Conservation (phyloP, 2,329 filamentous ascomycete species). For the Sporothrix curviconia region DNA sequence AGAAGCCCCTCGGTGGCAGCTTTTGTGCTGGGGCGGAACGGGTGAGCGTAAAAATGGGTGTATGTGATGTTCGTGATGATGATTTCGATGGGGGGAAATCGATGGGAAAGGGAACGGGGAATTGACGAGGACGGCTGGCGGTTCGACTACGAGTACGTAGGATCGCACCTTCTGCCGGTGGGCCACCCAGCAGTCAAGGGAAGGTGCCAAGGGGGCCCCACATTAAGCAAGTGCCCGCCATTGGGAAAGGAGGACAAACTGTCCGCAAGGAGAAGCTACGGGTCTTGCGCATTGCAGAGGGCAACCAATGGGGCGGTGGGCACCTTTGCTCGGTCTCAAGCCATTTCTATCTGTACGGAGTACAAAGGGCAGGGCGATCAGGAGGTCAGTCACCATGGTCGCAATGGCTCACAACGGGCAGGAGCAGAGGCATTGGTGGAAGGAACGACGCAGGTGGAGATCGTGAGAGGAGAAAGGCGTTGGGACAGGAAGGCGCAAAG, state of each 20-base stretch:
- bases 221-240: neutral
- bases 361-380: no score
- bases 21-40: neutral
- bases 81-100: conserved; percentile 3
- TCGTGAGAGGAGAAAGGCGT: neutral
- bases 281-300: conserved; percentile 6
- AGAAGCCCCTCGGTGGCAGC: conserved; percentile 6
- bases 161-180: conserved; percentile 1
- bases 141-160: neutral
- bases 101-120: neutral
- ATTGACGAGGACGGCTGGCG: neutral
- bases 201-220: conserved; percentile 11
- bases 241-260: conserved; percentile 13
- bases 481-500: conserved; percentile 3
- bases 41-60: conserved; percentile 1
- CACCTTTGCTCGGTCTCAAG: neutral
- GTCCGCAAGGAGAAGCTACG: conserved; percentile 8
- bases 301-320: neutral
- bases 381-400: no score
- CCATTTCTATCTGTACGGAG: no score
- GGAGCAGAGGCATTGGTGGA: neutral
- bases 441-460: neutral
- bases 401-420: neutral
- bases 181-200: neutral
- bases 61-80: conserved; percentile 2